phyloP scores from a whole-genome alignment of 208 protist species.

The Blechomonas ayalai region DNA sequence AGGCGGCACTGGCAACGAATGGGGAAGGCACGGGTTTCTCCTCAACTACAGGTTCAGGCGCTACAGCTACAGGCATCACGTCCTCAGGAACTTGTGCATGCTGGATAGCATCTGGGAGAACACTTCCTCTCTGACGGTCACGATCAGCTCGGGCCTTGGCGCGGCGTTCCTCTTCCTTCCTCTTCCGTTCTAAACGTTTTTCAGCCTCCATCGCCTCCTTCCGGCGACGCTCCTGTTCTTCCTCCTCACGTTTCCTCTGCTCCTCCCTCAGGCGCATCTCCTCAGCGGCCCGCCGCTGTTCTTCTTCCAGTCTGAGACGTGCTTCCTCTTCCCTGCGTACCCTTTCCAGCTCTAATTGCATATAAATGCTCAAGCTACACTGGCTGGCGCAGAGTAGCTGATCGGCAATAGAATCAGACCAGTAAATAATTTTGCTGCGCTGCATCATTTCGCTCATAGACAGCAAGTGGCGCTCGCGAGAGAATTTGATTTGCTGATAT shows the following conservation, averaged over 20 bases:
- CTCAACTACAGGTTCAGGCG: background rate
- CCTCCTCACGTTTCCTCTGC: constrained; percentile 26
- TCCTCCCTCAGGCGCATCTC: constrained; percentile 19
- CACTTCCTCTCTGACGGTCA: constrained; percentile 11
- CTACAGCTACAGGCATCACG: background rate
- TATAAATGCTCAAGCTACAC: constrained; percentile 5
- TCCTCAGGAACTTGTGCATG: background rate
- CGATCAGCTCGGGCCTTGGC: constrained; percentile 18
- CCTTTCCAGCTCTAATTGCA: constrained; percentile 3
- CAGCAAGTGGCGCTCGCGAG: constrained; percentile 19
- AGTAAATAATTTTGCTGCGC: constrained; percentile 17
- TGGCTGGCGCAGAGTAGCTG: constrained; percentile 6
- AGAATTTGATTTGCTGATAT: constrained; percentile 40
- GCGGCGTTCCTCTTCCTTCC: constrained; percentile 36
- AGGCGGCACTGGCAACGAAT: constrained; percentile 4
- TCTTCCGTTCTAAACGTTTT: constrained; percentile 46
- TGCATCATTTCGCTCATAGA: constrained; percentile 26
- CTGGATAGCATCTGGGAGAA: constrained; percentile 1
- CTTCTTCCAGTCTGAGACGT: constrained; percentile 17
- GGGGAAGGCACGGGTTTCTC: background rate
- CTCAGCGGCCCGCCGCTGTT: constrained; percentile 17
- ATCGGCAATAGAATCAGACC: constrained; percentile 7
- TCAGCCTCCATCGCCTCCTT: constrained; percentile 35
- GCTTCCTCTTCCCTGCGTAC: constrained; percentile 28
- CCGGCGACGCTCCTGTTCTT: constrained; percentile 23